Evolutionary conservation across 495 filamentous ascomycete species (phyloP).

Genomic region (Melanomma pulvis-pyrius): DNA sequence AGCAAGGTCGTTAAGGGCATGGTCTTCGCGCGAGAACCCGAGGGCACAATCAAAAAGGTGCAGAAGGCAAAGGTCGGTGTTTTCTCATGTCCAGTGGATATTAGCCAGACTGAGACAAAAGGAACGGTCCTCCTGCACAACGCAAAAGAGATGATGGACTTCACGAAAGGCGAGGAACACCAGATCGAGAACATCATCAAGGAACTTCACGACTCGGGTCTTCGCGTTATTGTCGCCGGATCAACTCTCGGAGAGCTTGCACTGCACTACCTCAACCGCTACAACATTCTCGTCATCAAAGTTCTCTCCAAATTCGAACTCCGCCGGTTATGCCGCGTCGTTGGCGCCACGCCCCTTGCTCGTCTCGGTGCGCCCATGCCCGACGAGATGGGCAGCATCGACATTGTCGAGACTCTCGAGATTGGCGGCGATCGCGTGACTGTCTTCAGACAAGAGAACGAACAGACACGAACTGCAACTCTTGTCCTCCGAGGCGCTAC

Average conservation of each 20-base stretch:
- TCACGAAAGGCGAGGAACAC: conserved; percentile 93
- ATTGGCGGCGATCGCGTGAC: conserved; percentile 99
- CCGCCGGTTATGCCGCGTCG: conserved; percentile 88
- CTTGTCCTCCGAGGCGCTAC: conserved; percentile 95
- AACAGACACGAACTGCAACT: conserved; percentile 88
- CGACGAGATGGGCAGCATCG: conserved; percentile 95
- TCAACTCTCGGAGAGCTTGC: conserved; percentile 92
- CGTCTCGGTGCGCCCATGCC: conserved; percentile 98
- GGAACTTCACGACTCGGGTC: conserved; percentile 89
- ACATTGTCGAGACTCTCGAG: conserved; percentile 95
- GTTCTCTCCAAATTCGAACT: conserved; percentile 98
- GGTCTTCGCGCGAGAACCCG: conserved; percentile 93
- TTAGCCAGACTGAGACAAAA: conserved; percentile 96
- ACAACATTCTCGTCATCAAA: conserved; percentile 93
- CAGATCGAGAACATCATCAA: conserved; percentile 91
- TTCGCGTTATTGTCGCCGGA: conserved; percentile 89
- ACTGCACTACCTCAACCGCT: conserved; percentile 96
- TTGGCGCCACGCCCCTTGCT: conserved; percentile 93
- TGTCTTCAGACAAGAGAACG: conserved; percentile 95
- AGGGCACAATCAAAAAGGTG: conserved; percentile 82
- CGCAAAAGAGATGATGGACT: conserved; percentile 97
- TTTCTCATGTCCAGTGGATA: conserved; percentile 95
- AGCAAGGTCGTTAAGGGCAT: conserved; percentile 95
- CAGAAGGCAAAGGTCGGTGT: conserved; percentile 93
- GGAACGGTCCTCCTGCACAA: conserved; percentile 99